Conservation (phyloP, 495 filamentous ascomycete species). For the Penicillium robsamsonii region DNA sequence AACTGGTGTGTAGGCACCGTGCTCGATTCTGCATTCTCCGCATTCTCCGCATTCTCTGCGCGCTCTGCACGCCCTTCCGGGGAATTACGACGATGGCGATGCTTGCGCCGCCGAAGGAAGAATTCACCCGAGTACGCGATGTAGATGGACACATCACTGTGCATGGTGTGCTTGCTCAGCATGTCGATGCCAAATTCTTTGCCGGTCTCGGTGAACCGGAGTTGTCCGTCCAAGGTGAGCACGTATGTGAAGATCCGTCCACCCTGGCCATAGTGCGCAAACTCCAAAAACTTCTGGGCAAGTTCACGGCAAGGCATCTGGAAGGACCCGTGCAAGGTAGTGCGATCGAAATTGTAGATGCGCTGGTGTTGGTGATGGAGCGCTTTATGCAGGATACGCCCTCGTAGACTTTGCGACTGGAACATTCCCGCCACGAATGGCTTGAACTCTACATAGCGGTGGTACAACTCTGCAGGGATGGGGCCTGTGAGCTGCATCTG, state of each 20-base stretch:
- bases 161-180: slow-evolving; percentile 91
- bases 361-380: slow-evolving; percentile 86
- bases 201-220: slow-evolving; percentile 91
- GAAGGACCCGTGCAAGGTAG: slow-evolving; percentile 66
- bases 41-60: not conserved
- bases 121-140: slow-evolving; percentile 93
- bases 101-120: slow-evolving; percentile 70
- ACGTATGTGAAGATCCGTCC: slow-evolving; percentile 90
- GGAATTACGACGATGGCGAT: slow-evolving; percentile 32
- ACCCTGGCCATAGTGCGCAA: slow-evolving; percentile 81
- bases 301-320: slow-evolving; percentile 58
- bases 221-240: slow-evolving; percentile 77
- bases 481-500: slow-evolving; percentile 86
- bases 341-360: slow-evolving; percentile 81
- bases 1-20: slow-evolving; percentile 18
- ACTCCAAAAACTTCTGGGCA: slow-evolving; percentile 74
- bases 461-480: slow-evolving; percentile 73
- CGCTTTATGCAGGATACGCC: slow-evolving; percentile 74
- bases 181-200: slow-evolving; percentile 93
- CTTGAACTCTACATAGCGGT: slow-evolving; percentile 88
- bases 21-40: not conserved
- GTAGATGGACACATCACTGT: slow-evolving; percentile 84
- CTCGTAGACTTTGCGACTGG: slow-evolving; percentile 67
- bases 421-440: slow-evolving; percentile 92
- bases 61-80: slow-evolving; percentile 8